Evolutionary conservation across 176 grass and related monocot species (phyloP).

Genomic region (Oryza rufipogon): DNA sequence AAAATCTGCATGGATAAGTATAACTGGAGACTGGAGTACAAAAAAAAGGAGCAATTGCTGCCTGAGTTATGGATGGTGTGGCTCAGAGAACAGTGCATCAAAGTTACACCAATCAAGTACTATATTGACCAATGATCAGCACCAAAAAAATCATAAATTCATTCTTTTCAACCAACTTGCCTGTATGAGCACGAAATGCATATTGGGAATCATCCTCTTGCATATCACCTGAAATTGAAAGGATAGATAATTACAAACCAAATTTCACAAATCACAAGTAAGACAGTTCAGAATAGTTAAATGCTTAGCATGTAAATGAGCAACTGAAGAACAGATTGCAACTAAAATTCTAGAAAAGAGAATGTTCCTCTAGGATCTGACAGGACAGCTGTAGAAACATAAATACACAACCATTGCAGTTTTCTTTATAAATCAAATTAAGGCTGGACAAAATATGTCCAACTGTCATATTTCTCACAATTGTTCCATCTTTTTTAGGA

Average conservation of each 20-base stretch:
- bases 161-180: constrained; percentile 28
- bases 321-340: not conserved
- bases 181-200: constrained; percentile 56
- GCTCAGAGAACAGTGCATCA: constrained; percentile 1
- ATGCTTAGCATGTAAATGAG: not conserved
- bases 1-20: not conserved
- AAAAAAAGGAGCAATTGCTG: not conserved
- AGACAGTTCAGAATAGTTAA: constrained; percentile 10
- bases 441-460: not conserved
- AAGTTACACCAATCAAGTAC: constrained; percentile 4
- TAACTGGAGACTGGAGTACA: constrained; percentile 18
- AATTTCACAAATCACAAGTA: not conserved
- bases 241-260: constrained; percentile 16
- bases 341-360: not conserved
- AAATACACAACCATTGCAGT: not conserved
- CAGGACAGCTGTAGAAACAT: not conserved
- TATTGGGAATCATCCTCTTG: constrained; percentile 50
- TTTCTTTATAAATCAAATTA: not conserved
- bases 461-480: not conserved
- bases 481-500: not conserved
- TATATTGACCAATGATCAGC: not conserved
- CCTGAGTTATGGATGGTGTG: not conserved
- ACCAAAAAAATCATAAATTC: not conserved
- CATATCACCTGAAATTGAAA: constrained; percentile 26
- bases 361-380: not conserved